Conservation (phyloP, 345 rosid genomes). For the Rhodamnia argentea region DNA sequence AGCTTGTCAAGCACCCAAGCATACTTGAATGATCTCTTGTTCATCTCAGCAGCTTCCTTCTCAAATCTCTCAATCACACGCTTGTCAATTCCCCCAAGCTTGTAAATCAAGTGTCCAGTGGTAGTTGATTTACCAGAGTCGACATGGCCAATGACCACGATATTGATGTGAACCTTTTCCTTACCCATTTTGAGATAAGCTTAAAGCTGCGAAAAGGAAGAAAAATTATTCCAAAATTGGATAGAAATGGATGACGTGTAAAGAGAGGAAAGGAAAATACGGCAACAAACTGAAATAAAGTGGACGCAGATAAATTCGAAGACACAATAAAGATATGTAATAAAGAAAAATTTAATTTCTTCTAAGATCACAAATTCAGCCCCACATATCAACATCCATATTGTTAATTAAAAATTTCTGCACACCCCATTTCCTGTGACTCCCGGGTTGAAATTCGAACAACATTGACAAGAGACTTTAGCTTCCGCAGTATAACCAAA, state of each 20-base stretch:
- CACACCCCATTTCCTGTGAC: background rate
- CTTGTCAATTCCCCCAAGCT: slow-evolving; percentile 89
- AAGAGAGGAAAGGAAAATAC: background rate
- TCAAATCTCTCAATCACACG: slow-evolving; percentile 71
- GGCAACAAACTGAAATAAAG: background rate
- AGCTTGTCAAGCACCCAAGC: slow-evolving; percentile 98
- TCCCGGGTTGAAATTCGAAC: background rate
- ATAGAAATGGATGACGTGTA: background rate
- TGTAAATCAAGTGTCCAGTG: slow-evolving; percentile 84
- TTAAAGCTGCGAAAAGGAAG: slow-evolving; percentile 5
- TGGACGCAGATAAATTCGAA: background rate
- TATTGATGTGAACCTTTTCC: slow-evolving; percentile 62
- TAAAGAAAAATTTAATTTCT: background rate
- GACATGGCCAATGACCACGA: slow-evolving; percentile 71
- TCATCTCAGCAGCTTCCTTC: slow-evolving; percentile 89
- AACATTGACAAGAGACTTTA: background rate
- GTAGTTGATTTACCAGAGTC: slow-evolving; percentile 77
- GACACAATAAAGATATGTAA: background rate
- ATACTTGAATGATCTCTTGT: slow-evolving; percentile 78
- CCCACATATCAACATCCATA: background rate
- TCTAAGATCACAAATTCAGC: background rate
- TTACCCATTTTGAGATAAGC: slow-evolving; percentile 35
- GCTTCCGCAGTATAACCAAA: background rate
- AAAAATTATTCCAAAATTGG: background rate
- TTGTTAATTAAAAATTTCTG: background rate